Evolutionary conservation across 192 early-diverging fungal genomes (phyloP).

Genomic region (Dispira simplex): DNA sequence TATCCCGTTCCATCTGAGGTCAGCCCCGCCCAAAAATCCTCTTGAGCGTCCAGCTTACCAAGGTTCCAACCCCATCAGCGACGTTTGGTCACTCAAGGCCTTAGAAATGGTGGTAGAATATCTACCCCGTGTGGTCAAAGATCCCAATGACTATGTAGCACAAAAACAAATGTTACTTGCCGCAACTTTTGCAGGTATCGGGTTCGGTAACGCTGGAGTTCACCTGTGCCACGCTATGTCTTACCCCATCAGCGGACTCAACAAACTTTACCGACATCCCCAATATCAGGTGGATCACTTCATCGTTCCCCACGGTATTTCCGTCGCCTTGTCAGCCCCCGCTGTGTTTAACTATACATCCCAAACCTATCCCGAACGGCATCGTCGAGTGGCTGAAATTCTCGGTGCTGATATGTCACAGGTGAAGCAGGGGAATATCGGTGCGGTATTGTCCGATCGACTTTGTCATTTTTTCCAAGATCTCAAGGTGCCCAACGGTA

Average conservation of each 20-base stretch:
- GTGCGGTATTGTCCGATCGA: constrained; percentile 55
- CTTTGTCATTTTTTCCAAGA: constrained; percentile 57
- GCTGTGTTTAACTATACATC: constrained; percentile 79
- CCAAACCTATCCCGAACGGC: constrained; percentile 65
- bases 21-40: constrained; percentile 64
- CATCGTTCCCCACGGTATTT: constrained; percentile 65
- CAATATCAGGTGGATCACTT: constrained; percentile 62
- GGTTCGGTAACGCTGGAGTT: constrained; percentile 79
- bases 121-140: constrained; percentile 51
- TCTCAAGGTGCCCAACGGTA: constrained; percentile 71
- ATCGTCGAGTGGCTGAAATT: constrained; percentile 61
- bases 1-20: constrained; percentile 63
- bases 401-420: constrained; percentile 55
- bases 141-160: constrained; percentile 46
- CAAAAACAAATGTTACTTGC: constrained; percentile 80
- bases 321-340: constrained; percentile 81
- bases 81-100: constrained; percentile 73
- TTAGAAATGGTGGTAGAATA: constrained; percentile 68
- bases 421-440: constrained; percentile 52
- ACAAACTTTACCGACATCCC: constrained; percentile 65
- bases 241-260: constrained; percentile 77
- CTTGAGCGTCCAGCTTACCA: constrained; percentile 78
- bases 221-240: constrained; percentile 75
- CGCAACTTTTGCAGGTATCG: constrained; percentile 79
- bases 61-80: constrained; percentile 84